Base-by-base conservation (phyloP, 495 filamentous ascomycete genomes). In the Hyaloscypha finlandica region DNA sequence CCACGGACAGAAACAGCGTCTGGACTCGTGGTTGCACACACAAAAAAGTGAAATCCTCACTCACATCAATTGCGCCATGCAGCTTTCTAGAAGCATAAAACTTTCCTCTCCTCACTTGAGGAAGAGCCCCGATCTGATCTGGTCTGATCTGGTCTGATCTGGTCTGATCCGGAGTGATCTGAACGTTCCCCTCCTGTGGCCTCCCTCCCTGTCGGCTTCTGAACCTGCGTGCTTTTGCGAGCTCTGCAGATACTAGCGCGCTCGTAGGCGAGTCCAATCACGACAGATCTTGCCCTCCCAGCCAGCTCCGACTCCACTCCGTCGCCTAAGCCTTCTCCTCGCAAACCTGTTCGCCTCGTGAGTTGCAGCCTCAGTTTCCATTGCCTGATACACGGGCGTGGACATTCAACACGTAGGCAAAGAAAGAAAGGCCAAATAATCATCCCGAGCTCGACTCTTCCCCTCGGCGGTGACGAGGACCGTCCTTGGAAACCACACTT, bases 281-380 rank as follows among this genome's bases (percentile, higher is more conserved):
- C 57, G 29, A 54, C 42, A 63, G 39, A 57, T 25, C 14, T 42
- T 39, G 9, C 22, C 30, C 12, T 45, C 35, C 63, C 63, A 59
- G 63, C 63, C 33, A 66, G 54, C 39, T 35, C 48, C 31, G 58
- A 62, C 66, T 68, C 66, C 66, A 68, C 60, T 63, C 59, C 59
- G 60, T 67, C 19, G 51, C 59, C 53, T 48, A 59, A 32, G 54
- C n/a, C 37, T 25, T 25, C 53, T 59, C 33, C 25, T 51, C 51
- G 16, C 25, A 12, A 59, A 59, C 35, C 33, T 59, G 29, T 14
- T 66, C 6, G 2, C 53, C 53, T 56, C 53, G 60, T 60, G 61
- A 68, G 54, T 64, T 39, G 66, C 22, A 64, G 66, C 66, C 66
- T 37, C 53, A 68, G 53, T 51, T 11, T 63, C 55, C 14, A 30